Evolutionary conservation across 2,329 filamentous ascomycete genomes (phyloP), one percentile per base, ranked within the genome.

Genomic region (Rutstroemia sp.): DNA sequence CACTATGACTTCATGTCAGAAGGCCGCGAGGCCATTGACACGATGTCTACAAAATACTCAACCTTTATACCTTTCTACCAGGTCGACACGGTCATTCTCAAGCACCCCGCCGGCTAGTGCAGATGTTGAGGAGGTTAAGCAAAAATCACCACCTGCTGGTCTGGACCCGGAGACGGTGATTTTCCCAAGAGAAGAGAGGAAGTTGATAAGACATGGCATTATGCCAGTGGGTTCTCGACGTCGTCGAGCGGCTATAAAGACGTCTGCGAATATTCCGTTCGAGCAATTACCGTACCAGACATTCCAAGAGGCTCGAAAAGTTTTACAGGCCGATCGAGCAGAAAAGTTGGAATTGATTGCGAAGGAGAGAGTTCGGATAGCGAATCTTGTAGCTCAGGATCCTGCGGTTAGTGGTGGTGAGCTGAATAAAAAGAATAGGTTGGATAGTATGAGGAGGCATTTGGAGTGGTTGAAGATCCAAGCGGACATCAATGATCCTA

Each of bases 231-330:
- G 92, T 51, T 95, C 91, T 47, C 84, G 92, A 65, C 83, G 92
- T 77, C 86, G 92, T 61, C 86, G 92, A 69, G 82, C 84, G 27
- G 88, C 88, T 27, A 72, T 92, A 59, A 83, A 79, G 67, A 81
- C 75, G 65, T 74, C 79, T 60, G 80, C 86, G 66, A 75, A 96
- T 50, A 63, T 71, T 30, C 90, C 92, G 25, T 96, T 99, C 69
- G 90, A 96, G 76, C 88, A 92, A 70, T 77, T 99, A 63, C 94
- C 94, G 17, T 99, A 95, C 75, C 92, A 97, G 78, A 94, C 89
- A 73, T 99, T 97, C 76, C 94, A 99, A 74, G 92, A 96, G 75
- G 94, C 94, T 42, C 83, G 92, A 61, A 89, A 90, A 70, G 74
- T 97, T 49, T 76, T 99, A 56, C 79, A 84, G 53, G 82, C 82